Evolutionary conservation across 805 yeast genomes (phyloP).

Genomic region (Candida michaelii): DNA sequence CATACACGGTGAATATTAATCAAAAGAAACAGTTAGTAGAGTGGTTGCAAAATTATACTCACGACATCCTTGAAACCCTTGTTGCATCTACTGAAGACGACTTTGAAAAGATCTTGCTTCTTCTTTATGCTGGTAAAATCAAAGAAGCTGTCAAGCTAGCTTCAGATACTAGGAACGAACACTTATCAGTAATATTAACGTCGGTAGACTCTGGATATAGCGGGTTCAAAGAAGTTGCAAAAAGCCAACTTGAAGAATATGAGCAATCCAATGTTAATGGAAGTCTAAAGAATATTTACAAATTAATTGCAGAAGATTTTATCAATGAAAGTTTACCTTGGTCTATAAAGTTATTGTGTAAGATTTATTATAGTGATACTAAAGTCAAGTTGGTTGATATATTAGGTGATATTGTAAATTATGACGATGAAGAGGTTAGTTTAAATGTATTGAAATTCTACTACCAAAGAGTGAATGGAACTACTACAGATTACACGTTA

Average conservation of each 20-base stretch:
- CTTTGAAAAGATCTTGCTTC: conserved; percentile 51
- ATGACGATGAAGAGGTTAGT: conserved; percentile 15
- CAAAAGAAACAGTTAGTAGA: conserved; percentile 44
- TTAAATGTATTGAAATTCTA: conserved; percentile 24
- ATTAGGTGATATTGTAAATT: conserved; percentile 11
- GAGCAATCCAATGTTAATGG: conserved; percentile 41
- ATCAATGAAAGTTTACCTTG: conserved; percentile 50
- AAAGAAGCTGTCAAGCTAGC: conserved; percentile 64
- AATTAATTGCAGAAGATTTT: conserved; percentile 56
- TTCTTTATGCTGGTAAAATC: conserved; percentile 55
- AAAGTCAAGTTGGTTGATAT: conserved; percentile 15
- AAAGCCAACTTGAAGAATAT: conserved; percentile 69
- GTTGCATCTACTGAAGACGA: conserved; percentile 30
- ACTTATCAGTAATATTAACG: conserved; percentile 69
- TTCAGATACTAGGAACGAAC: conserved; percentile 58
- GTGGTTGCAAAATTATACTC: conserved; percentile 57
- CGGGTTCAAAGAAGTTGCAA: conserved; percentile 54
- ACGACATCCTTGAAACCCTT: conserved; percentile 30
- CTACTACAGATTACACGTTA: conserved; percentile 16
- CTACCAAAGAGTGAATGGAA: background rate
- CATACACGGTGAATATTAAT: conserved; percentile 1
- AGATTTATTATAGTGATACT: conserved; percentile 61
- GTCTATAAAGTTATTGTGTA: conserved; percentile 59
- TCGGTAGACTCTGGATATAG: conserved; percentile 70
- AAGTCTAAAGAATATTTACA: conserved; percentile 58